Percentiles rank a stretch among this genome's conserved stretches.
Evolutionary conservation across 768 basidiomycete species (phyloP).

Genomic region (Lentinula boryana): DNA sequence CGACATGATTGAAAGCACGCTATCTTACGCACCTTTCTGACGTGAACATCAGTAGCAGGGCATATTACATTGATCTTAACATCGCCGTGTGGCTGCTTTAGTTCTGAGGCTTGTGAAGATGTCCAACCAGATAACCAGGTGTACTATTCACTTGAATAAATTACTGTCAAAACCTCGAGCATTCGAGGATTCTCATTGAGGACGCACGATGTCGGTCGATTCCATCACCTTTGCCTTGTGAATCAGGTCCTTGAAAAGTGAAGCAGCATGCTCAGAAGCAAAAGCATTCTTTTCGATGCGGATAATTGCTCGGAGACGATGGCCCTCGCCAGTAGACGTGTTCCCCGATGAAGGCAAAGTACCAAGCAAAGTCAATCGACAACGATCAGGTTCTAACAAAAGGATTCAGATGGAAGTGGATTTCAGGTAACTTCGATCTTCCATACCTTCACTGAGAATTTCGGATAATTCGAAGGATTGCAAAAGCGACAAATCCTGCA

Average conservation of each 20-base stretch:
- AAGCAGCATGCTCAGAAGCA: conserved; percentile 29
- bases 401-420: background rate
- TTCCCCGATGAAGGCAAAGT: conserved; percentile 34
- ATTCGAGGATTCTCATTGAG: background rate
- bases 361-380: conserved; percentile 40
- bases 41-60: conserved; percentile 87
- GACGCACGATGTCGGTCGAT: conserved; percentile 63
- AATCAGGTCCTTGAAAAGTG: conserved; percentile 34
- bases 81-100: conserved; percentile 43
- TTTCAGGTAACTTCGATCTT: too few species aligned
- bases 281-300: conserved; percentile 75
- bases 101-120: conserved; percentile 20
- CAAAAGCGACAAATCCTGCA: background rate
- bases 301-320: conserved; percentile 53
- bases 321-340: conserved; percentile 7
- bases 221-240: conserved; percentile 42
- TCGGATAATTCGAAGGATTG: background rate
- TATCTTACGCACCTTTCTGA: conserved; percentile 56
- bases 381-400: conserved; percentile 15
- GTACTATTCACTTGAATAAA: conserved; percentile 46
- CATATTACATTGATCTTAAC: conserved; percentile 80
- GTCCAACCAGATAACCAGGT: conserved; percentile 77
- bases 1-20: background rate
- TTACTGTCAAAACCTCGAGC: conserved; percentile 2
- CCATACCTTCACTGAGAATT: conserved; percentile 8